Base-by-base conservation (phyloP, 2,329 filamentous ascomycete species). In the Penicillium sp. region DNA sequence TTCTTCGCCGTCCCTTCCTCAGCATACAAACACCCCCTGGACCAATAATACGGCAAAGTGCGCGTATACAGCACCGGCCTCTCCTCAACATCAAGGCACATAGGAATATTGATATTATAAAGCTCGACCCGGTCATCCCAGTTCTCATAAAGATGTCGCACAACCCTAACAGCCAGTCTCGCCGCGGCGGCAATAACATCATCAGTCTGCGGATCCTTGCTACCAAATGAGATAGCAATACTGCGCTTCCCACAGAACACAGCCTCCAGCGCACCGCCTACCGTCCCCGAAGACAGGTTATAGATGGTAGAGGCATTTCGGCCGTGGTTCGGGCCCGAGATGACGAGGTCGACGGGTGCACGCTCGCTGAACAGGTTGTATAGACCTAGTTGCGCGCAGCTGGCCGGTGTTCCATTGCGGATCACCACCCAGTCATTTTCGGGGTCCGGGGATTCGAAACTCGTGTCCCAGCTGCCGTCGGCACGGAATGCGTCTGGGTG, bases 11-110 rank as follows among this genome's bases (percentile, higher is more conserved):
- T 33, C 53, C 33, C 84, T 30, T 91, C 78, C 71, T 91, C 91
- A 59, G 89, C 82, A 74, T 96, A 96, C 69, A 90, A 90, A 55
- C 87, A 88, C 0, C 87, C 89, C 14, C 81, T 78, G 17, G 79
- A 80, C 92, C 92, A 97, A 70, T 88, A 87, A 73, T 96, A 97
- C 74, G 95, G 90, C 67, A 96, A 73, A 77, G 95, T 87, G 52
- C 84, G 79, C 1, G 92, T 91, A 78, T 85, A 96, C 25, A 91
- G 66, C 1, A 91, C 85, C 69, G 88, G 89, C 51, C 82, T 78
- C 5, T 73, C 70, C 63, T 87, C 87, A 1, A 96, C 84, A 17
- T 85, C 87, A 59, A 87, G 84, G 4, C 92, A 80, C 50, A 97
- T 81, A 6, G 92, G 91, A 14, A 96, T 86, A 66, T 97, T 97